A percentile compares a stretch with the other conserved stretches of the same genome.
Evolutionary conservation across 2,329 filamentous ascomycete species (phyloP).

Genomic region (Lanzia echinophila): DNA sequence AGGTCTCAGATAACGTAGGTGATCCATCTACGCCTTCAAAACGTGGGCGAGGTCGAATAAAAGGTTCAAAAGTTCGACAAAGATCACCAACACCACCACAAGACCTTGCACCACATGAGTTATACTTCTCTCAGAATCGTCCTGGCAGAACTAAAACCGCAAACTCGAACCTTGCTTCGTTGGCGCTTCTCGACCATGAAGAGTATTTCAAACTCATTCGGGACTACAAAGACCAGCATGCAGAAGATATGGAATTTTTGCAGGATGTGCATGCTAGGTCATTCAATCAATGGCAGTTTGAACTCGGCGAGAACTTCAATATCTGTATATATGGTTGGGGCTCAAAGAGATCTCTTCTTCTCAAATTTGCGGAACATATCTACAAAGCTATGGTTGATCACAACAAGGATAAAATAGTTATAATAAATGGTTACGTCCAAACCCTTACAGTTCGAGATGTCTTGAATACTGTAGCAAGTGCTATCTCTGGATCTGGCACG

Average conservation of each 20-base stretch:
- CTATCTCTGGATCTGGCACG: constrained; percentile 42
- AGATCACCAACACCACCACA: constrained; percentile 54
- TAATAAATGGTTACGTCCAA: constrained; percentile 79
- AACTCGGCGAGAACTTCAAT: constrained; percentile 79
- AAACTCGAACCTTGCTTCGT: constrained; percentile 70
- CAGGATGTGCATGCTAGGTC: constrained; percentile 69
- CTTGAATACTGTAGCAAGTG: constrained; percentile 59
- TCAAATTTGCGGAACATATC: constrained; percentile 66
- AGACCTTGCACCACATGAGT: constrained; percentile 79
- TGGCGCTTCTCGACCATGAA: constrained; percentile 78
- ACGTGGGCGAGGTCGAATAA: constrained; percentile 39
- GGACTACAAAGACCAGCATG: constrained; percentile 59
- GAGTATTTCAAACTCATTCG: constrained; percentile 74
- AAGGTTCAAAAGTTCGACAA: constrained; percentile 42
- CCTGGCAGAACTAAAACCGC: constrained; percentile 78
- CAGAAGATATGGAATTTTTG: constrained; percentile 62
- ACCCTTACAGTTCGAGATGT: constrained; percentile 62
- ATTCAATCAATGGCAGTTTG: constrained; percentile 89
- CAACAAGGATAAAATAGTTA: constrained; percentile 52
- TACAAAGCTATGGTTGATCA: constrained; percentile 39
- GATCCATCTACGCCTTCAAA: constrained; percentile 45
- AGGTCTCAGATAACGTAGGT: constrained; percentile 28
- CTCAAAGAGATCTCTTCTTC: constrained; percentile 72
- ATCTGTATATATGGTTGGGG: constrained; percentile 90
- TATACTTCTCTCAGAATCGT: constrained; percentile 90